Evolutionary conservation across 2,329 filamentous ascomycete species (phyloP).

Genomic region (Sphaerulina vaccinii): DNA sequence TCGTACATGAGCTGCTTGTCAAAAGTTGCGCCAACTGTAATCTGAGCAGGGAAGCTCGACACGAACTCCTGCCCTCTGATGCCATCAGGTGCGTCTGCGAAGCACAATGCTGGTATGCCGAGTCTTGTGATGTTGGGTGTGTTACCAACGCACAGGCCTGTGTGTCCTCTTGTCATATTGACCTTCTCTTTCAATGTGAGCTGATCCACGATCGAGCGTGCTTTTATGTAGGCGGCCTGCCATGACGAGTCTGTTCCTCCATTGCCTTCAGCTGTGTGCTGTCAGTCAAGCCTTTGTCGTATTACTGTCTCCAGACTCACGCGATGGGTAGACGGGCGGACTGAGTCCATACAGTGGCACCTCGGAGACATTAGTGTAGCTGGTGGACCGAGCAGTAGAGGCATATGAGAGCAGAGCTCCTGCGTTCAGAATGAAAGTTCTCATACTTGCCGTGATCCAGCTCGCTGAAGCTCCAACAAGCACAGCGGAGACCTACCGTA

Average conservation of each 20-base stretch:
- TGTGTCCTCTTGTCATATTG: conserved; percentile 36
- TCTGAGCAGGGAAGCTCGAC: conserved; percentile 76
- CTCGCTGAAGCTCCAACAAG: too few species aligned
- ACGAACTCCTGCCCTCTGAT: conserved; percentile 71
- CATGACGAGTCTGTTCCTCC: conserved; percentile 29
- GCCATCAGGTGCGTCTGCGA: conserved; percentile 46
- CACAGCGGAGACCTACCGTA: too few species aligned
- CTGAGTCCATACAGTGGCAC: conserved; percentile 22
- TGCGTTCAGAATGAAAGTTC: conserved; percentile 9
- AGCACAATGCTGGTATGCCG: conserved; percentile 60
- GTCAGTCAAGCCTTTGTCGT: conserved; percentile 4
- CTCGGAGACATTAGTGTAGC: conserved; percentile 25
- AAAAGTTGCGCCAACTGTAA: conserved; percentile 56
- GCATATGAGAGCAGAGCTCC: conserved; percentile 22
- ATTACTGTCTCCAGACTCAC: conserved; percentile 19
- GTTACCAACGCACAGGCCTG: conserved; percentile 65
- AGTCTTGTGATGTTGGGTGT: conserved; percentile 69
- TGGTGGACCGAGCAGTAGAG: conserved; percentile 11
- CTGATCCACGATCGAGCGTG: conserved; percentile 35
- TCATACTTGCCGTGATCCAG: too few species aligned
- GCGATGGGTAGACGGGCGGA: conserved; percentile 34
- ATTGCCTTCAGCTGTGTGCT: conserved; percentile 23
- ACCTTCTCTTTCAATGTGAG: conserved; percentile 40
- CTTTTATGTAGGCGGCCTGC: conserved; percentile 35
- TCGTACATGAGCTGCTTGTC: conserved; percentile 54